Evolutionary conservation across 352 stramenopile genomes (phyloP), one percentile per base, ranked within the genome.

Genomic region (Phytophthora pluvialis): DNA sequence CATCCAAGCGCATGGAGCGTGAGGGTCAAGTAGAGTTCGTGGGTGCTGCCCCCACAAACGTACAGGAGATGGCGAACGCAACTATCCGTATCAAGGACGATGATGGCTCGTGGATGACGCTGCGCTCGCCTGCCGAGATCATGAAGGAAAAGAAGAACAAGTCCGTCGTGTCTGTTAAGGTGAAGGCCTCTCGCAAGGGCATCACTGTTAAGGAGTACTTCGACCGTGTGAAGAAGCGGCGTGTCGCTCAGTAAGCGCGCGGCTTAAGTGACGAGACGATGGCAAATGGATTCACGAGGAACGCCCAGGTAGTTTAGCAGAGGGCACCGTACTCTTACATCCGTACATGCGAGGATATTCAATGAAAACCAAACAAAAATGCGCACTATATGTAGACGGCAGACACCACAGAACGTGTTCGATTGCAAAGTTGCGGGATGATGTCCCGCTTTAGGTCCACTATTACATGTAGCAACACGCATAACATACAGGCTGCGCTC

Each of bases 131-230:
- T 31, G 88, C 73, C 36, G 83, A 95, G 72, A 94, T 95, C 55
- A 81, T 94, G 43, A 76, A 85, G 65, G 72, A 93, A 49, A 91
- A 88, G 69, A 73, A 89, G 57, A 77, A 66, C 51, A 91, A 91
- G 51, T 73, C 78, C 0, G 59, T 80, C 7, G 81, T 95, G 3
- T 81, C 85, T 10, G 73, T 81, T 3, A 82, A 89, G 39, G 77
- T 83, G 15, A 95, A 95, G 67, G 77, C 80, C 12, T 72, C 72
- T 8, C 84, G 87, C 56, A 89, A 88, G 56, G 87, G 87, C 25
- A 90, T 95, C 44, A 86, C 87, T 36, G 82, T 95, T 29, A 91
- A 95, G 59, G 87, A 95, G 50, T 95, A 95, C 70, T 91, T 95
- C 50, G 83, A 93, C 59, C 87, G 87, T 49, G 85, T 95, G 43